A percentile compares a stretch with the other conserved stretches of the same genome.
These are phyloP conservation scores for Echeveria elegans DNA, from an alignment of 164 flowering plant genomes.

Conservation along the genomic window DNA sequence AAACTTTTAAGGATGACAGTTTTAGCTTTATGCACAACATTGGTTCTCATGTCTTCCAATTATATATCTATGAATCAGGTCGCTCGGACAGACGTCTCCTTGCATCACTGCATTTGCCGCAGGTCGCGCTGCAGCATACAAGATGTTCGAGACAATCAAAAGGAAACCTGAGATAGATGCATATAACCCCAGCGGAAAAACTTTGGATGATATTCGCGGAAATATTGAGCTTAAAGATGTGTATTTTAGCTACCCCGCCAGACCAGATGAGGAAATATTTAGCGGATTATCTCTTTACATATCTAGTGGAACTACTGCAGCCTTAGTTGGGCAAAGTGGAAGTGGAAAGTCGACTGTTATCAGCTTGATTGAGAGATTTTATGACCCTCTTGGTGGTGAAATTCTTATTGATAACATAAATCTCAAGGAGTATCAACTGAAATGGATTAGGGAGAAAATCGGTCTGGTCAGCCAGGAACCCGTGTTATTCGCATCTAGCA, in stretches of 20 bases:
- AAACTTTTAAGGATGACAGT: background rate
- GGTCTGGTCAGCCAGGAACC: constrained; percentile 23
- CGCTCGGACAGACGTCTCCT: constrained; percentile 19
- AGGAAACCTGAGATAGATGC: constrained; percentile 20
- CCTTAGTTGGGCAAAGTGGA: constrained; percentile 19
- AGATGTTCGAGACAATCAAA: constrained; percentile 20
- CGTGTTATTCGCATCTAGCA: constrained; percentile 14
- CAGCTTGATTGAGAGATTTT: constrained; percentile 14
- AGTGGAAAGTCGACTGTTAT: constrained; percentile 19
- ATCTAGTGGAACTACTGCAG: constrained; percentile 14
- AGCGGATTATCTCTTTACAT: constrained; percentile 10
- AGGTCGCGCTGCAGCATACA: constrained; percentile 22
- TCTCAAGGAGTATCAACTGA: constrained; percentile 12
- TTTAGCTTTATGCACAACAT: background rate
- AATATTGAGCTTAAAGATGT: constrained; percentile 14
- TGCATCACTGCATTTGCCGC: constrained; percentile 20
- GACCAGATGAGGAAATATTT: constrained; percentile 16
- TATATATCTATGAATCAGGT: constrained; percentile 12
- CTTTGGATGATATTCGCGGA: constrained; percentile 12
- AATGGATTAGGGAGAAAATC: constrained; percentile 19
- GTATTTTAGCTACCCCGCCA: constrained; percentile 14
- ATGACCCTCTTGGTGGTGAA: constrained; percentile 14
- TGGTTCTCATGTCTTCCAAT: background rate
- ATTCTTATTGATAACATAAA: constrained; percentile 13
- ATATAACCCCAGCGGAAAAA: constrained; percentile 11